A percentile compares a stretch with the other conserved stretches of the same genome.
phyloP scores from a whole-genome alignment of 805 yeast species.

The Saturnispora ahearnii region DNA sequence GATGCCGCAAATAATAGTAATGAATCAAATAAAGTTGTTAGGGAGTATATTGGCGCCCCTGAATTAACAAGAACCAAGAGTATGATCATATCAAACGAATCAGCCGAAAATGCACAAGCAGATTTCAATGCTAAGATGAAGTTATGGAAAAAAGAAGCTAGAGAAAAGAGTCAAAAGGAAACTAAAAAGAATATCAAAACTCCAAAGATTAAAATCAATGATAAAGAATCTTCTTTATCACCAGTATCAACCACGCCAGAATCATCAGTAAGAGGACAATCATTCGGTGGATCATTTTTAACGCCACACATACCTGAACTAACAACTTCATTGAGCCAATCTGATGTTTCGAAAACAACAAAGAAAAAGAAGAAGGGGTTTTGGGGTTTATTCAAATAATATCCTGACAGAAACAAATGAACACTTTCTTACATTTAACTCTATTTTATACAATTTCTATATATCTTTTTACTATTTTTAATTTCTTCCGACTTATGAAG shows the following conservation, averaged over 20 bases:
- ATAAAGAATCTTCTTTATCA: neutral
- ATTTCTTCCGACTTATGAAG: neutral
- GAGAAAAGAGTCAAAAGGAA: conserved; percentile 6
- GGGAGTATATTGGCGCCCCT: conserved; percentile 35
- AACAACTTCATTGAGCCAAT: neutral
- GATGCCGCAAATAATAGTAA: conserved; percentile 30
- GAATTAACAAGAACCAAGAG: conserved; percentile 23
- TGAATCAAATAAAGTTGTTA: conserved; percentile 32
- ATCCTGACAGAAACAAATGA: neutral
- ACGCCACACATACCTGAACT: neutral
- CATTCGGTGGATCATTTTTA: neutral
- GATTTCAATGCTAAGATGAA: conserved; percentile 11
- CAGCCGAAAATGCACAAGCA: conserved; percentile 5
- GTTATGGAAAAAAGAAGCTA: conserved; percentile 6
- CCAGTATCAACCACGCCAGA: neutral
- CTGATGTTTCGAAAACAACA: neutral
- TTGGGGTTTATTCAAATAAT: conserved; percentile 6
- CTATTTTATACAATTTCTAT: neutral
- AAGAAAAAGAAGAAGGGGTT: conserved; percentile 12
- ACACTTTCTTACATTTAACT: neutral
- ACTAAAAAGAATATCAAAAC: neutral
- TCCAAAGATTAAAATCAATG: conserved; percentile 15
- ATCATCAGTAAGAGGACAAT: neutral
- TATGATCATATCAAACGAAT: conserved; percentile 19
- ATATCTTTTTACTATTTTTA: neutral